Evolutionary conservation across 1,139 yeast species (phyloP), one percentile per base, ranked within the genome.

Genomic region (Diutina siamensis): DNA sequence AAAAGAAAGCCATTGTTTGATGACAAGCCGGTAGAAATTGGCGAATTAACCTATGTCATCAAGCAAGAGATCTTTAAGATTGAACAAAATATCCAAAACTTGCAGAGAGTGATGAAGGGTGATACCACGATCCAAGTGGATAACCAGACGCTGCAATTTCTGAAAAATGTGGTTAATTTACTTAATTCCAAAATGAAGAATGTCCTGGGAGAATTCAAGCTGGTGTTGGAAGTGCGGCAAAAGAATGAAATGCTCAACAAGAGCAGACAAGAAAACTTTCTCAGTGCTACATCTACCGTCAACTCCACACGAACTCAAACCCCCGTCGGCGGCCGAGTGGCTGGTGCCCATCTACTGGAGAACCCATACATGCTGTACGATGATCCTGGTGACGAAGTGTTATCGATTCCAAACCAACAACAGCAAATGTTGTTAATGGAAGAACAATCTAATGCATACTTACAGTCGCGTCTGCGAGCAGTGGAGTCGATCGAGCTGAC

Each of bases 401-500:
- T 83, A 46, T 67, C 80, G 20, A 67, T 84, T 44, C 94, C 94
- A 1, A 78, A 78, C 53, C 88, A 83, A 57, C 83, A 87, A 42
- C 85, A 83, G 56, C 89, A 86, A 54, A 64, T 87, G 59, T 67
- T 76, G 46, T 61, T 83, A 55, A 67, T 82, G 72, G 88, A 87
- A 57, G 88, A 82, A 55, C 79, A 74, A 55, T 76, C 67, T 50
- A 76, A 76, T 50, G 74, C 72, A 52, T 92, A 92, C 60, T 65
- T 89, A 50, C 92, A 82, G 57, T 94, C 84, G 55, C 76, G 99
- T 57, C 82, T 80, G 55, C 65, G 81, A 41, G 98, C 98, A 0
- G 97, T 92, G 44, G 97, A 92, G 60, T 87, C 96, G 2, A 92
- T 92, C 46, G 99, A 92, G 59, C 76, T 89, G 21, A 92, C 98